Evolutionary conservation across 2,329 filamentous ascomycete species (phyloP), one percentile per base, ranked within the genome.

Genomic region (Rutstroemia sydowiana): DNA sequence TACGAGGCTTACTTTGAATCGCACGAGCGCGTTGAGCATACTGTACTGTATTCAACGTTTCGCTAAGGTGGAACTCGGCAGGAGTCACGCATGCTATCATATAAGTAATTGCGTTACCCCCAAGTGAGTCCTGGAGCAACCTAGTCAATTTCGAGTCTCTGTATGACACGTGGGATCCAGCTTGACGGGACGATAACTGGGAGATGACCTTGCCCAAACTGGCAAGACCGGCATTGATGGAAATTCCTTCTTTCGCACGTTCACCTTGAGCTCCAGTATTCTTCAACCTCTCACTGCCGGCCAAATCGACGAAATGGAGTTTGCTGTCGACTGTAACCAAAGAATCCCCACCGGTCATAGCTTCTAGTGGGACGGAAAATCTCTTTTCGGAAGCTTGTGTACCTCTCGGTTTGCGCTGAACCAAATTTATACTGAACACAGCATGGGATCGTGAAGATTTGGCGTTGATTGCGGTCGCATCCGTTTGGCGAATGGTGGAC

Each of bases 71-170:
- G 66, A 98, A 98, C 67, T 96, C 91, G 13, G 92, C 89, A 0
- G 91, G 92, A 1, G 92, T 98, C 28, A 98, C 91, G 70, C 93
- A 98, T 8, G 93, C 93, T 71, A 98, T 93, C 93, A 98, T 97
- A 72, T 97, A 98, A 0, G 93, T 98, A 66, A 96, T 95, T 32
- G 93, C 93, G 66, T 95, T 97, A 4, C 93, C 93, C 52, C 93
- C 93, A 5, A 98, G 77, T 0, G 93, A 98, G 70, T 98, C 93
- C 73, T 98, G 93, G 16, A 98, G 79, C 21, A 98, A 76, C 54
- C 93, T 85, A 10, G 93, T 98, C 61, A 98, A 82, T 67, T 90
- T 91, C n/a, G 93, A 97, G 71, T 98, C 93, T 58, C 93, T 88
- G 68, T 98, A 98, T 2, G 93, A 98, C 52, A 98, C 91, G 70